Percentiles rank a stretch among this genome's conserved stretches.
These are phyloP conservation scores for Pseudohalonectria lignicola DNA, from an alignment of 2,329 filamentous ascomycete genomes.

Conservation along the genomic window DNA sequence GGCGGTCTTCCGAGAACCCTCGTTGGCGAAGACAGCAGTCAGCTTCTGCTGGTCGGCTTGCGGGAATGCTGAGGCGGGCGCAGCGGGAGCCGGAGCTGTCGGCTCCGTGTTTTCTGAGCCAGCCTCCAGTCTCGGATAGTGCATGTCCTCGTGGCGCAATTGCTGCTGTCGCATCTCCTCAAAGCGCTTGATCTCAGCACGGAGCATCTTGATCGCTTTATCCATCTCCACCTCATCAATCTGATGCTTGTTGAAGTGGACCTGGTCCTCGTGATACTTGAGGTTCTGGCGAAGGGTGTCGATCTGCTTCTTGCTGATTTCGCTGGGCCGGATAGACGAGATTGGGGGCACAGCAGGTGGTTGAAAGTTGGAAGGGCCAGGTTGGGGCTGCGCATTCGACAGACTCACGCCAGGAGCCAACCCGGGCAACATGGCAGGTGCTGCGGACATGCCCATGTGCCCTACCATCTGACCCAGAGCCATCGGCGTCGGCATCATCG, in stretches of 20 bases:
- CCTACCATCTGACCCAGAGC: slow-evolving; percentile 1
- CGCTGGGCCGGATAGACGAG: slow-evolving; percentile 49
- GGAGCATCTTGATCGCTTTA: slow-evolving; percentile 29
- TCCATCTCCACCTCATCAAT: slow-evolving; percentile 45
- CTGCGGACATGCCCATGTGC: slow-evolving; percentile 3
- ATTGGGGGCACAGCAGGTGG: slow-evolving; percentile 28
- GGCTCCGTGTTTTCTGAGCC: slow-evolving; percentile 8
- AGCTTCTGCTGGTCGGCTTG: slow-evolving; percentile 2
- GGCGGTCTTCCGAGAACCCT: slow-evolving; percentile 5
- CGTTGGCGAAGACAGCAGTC: slow-evolving; percentile 1
- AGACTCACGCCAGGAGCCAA: neutral
- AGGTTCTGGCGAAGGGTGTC: slow-evolving; percentile 38
- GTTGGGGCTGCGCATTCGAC: slow-evolving; percentile 5
- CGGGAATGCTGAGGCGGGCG: slow-evolving; percentile 5
- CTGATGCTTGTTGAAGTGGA: slow-evolving; percentile 51
- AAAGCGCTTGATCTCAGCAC: slow-evolving; percentile 25
- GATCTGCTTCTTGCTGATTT: slow-evolving; percentile 50
- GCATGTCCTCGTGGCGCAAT: slow-evolving; percentile 29
- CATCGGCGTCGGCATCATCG: slow-evolving; percentile 10
- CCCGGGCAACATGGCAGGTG: slow-evolving; percentile 1
- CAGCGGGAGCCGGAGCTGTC: neutral
- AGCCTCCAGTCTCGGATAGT: slow-evolving; percentile 25
- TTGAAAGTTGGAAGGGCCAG: slow-evolving; percentile 9
- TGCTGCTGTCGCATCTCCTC: slow-evolving; percentile 34
- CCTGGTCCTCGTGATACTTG: slow-evolving; percentile 44